Evolutionary conservation across 805 yeast genomes (phyloP), one percentile per base, ranked within the genome.

Genomic region (Candida multigemmis): DNA sequence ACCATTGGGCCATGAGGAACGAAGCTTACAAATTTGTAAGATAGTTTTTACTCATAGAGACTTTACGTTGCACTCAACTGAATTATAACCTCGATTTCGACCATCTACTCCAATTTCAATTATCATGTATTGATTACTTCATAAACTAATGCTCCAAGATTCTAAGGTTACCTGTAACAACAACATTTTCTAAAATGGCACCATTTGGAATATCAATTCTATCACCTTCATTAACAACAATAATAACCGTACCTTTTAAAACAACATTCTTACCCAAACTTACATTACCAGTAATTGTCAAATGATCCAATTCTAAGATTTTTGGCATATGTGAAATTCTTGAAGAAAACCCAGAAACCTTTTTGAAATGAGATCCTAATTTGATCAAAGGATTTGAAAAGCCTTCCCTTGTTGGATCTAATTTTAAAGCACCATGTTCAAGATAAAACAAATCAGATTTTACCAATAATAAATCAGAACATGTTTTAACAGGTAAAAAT

Each of bases 131-230:
- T 22, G 6, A 16, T 6, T 10, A 6, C 16, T 26, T n/a, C 4
- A 26, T n/a, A 24, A 23, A 10, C 21, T 57, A 86, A 57, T 87
- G 96, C 63, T 87, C 96, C 48, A 87, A 71, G 45, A 91, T 87
- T 47, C 93, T 85, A 60, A 89, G 71, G 63, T 84, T 86, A 56
- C 98, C 98, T 28, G 98, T 89, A 45, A 89, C 84, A 37, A 89
- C 98, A 27, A 89, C 97, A 50, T 91, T 91, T 58, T 91, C 98
- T 47, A 91, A 70, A 29, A 87, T 69, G 9, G 94, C 74, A 21
- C 98, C 98, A 50, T 91, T 87, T 44, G 98, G 98, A 67, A 91
- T 85, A 52, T 91, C 96, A 46, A 91, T 91, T 64, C 75, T 83
- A 53, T 86, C 91, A 35, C 96, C 96, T 49, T 91, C 97, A 33